Conservation (phyloP, 257 asterid species). For the Scutellaria minor region DNA sequence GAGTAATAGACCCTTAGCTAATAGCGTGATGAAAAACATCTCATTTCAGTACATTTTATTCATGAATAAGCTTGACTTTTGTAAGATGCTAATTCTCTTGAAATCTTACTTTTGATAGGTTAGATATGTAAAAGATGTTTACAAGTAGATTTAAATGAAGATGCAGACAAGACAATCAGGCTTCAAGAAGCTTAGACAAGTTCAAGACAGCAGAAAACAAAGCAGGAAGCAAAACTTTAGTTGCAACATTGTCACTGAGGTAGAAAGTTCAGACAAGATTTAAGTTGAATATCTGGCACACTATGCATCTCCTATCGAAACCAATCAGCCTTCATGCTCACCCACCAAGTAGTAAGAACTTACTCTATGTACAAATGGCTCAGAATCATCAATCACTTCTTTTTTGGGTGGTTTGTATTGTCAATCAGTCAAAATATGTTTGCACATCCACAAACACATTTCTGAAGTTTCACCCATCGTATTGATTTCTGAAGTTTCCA, state of each 20-base stretch:
- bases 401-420: background rate
- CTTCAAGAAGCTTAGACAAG: slow-evolving; percentile 12
- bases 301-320: slow-evolving; percentile 1
- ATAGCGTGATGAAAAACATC: background rate
- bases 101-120: background rate
- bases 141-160: slow-evolving; percentile 11
- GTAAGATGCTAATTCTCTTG: slow-evolving; percentile 5
- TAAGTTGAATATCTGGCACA: background rate
- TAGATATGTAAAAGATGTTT: background rate
- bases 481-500: background rate
- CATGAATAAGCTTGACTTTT: background rate
- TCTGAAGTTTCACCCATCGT: background rate
- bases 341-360: slow-evolving; percentile 1
- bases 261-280: background rate
- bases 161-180: background rate
- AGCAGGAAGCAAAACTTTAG: slow-evolving; percentile 4
- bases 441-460: slow-evolving; percentile 12
- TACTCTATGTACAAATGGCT: background rate
- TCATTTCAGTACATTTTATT: background rate
- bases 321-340: slow-evolving; percentile 11
- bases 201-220: background rate
- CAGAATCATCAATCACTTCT: slow-evolving; percentile 14
- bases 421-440: background rate
- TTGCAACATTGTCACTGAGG: background rate
- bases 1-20: background rate